Evolutionary conservation across 2,329 filamentous ascomycete species (phyloP), one percentile per base, ranked within the genome.

Genomic region (Aquanectria penicillioides): DNA sequence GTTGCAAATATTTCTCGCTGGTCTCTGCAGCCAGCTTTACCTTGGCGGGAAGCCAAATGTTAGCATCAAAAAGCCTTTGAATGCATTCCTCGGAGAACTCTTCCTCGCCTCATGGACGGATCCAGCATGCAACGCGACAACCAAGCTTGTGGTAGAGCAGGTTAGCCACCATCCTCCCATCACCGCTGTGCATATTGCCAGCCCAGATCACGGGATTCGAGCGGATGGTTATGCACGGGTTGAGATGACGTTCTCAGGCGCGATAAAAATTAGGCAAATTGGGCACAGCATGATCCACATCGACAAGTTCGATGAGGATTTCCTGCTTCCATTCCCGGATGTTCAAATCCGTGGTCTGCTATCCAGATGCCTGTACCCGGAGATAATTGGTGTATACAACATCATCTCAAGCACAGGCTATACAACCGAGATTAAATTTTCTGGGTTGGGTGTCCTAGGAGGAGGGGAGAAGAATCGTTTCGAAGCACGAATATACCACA

Each of bases 141-240:
- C 70, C 0, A 76, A 71, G 6, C 74, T 81, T 18, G 65, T 67
- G 3, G 57, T 66, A 25, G 82, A 84, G 69, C 82, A 84, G 67
- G 82, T 84, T 59, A 80, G 77, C 63, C 82, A 84, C 59, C 82
- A 84, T 66, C 82, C 82, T 20, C 82, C 82, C 15, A 82, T 83
- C 37, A 84, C 82, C 3, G 81, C 82, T 2, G 82, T 83, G 71
- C 80, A 81, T 68, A 78, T 84, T 25, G 67, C 70, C 20, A 78
- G 81, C 64, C 63, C 71, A 13, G 71, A 75, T 11, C 73, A 80
- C 51, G 77, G 78, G 9, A 78, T 84, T 13, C 75, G 80, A 15
- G 77, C 81, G 3, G 76, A 83, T 59, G 82, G 82, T 3, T 84
- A 83, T 44, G 82, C 81, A 10, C 75, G 80, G 7, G 81, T 83